phyloP scores from a whole-genome alignment of 2,329 filamentous ascomycete species.

The Exophiala bonariae region DNA sequence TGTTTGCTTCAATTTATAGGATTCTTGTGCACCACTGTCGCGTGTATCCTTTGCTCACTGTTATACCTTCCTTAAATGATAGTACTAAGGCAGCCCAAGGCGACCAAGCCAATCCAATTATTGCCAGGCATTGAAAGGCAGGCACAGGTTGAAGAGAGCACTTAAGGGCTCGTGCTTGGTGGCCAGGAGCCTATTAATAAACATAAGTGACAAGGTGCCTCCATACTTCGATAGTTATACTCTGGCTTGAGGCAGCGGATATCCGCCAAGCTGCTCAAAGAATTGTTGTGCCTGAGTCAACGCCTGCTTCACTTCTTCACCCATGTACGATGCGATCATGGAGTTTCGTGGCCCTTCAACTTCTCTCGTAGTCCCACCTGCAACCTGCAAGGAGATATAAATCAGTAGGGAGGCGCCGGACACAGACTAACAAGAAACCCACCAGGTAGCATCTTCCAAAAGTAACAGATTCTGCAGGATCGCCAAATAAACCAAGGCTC shows the following conservation, averaged over 20 bases:
- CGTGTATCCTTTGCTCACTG: too few relatives aligned
- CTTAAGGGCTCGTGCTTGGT: too few relatives aligned
- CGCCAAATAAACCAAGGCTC: background rate
- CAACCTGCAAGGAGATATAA: background rate
- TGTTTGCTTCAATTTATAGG: too few relatives aligned
- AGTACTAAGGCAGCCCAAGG: too few relatives aligned
- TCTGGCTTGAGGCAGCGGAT: background rate
- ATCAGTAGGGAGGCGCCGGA: background rate
- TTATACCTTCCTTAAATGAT: too few relatives aligned
- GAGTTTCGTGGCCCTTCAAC: background rate
- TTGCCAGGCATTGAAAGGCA: too few relatives aligned
- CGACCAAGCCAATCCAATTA: too few relatives aligned
- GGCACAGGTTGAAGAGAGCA: too few relatives aligned
- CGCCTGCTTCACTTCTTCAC: constrained; percentile 1
- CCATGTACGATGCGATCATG: background rate
- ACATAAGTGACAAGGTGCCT: too few relatives aligned
- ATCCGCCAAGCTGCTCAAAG: background rate
- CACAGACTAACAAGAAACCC: background rate
- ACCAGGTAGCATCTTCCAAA: constrained; percentile 10
- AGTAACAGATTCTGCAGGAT: background rate
- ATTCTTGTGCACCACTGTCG: too few relatives aligned
- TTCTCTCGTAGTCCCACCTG: constrained; percentile 1
- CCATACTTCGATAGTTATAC: too few relatives aligned
- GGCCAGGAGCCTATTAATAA: too few relatives aligned
- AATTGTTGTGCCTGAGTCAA: background rate